Evolutionary conservation across 352 stramenopile species (phyloP), one percentile per base, ranked within the genome.

Genomic region (Pythium dissotocum): DNA sequence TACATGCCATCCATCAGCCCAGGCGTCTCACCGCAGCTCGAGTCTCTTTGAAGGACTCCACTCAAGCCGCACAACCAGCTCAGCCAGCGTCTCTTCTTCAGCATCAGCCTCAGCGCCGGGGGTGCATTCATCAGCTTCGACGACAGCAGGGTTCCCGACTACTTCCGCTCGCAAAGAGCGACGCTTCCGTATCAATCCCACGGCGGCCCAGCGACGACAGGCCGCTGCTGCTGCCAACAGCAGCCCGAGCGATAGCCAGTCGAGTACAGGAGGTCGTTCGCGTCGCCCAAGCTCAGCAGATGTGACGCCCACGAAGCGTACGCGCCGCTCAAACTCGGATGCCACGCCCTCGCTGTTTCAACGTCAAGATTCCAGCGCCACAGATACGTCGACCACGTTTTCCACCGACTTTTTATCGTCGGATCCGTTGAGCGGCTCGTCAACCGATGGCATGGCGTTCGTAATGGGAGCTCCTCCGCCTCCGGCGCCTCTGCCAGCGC

Each of bases 101-200:
- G 7, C 46, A 14, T 8, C 46, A 8, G 8, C 51, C 30, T 21
- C 51, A 57, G 26, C 3, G 24, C 3, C 28, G 21, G 21, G 21
- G 18, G 10, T 28, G 16, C 26, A 12, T 6, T n/a, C 24, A 16
- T 18, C 49, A n/a, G 49, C 53, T 42, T 12, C 58, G 30, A 51
- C 54, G 13, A 72, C 66, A 9, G 59, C 66, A 2, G 66, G 66
- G 0, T 72, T 72, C 24, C 66, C 88, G 73, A 54, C 56, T 24
- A 35, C 71, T 55, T 52, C 64, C 9, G 61, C 75, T 53, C 73
- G 77, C 26, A 76, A 72, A 24, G 65, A 80, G 51, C 73, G 77
- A 4, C 74, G 77, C 5, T 83, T 83, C 38, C 73, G 73, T 7
- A 77, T 77, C 30, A 83, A 83, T 21, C 74, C 70, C 2, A 75